phyloP scores from a whole-genome alignment of 345 rosid species.

The Cochlearia excelsa region DNA sequence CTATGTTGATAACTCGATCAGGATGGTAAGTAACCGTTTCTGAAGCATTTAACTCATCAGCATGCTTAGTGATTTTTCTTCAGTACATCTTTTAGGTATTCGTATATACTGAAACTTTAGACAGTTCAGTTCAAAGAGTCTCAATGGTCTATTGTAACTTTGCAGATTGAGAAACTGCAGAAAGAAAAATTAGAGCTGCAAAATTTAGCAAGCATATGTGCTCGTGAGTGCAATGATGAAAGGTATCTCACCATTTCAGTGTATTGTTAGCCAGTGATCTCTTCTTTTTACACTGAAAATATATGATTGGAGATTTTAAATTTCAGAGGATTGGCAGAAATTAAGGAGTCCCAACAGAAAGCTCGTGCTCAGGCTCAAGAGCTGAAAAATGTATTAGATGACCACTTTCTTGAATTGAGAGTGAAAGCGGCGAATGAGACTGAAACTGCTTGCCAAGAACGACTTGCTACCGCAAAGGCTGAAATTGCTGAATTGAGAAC shows the following conservation, averaged over 20 bases:
- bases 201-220: slow-evolving; percentile 66
- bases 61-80: slow-evolving; percentile 11
- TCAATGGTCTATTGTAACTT: slow-evolving; percentile 22
- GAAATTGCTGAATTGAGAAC: slow-evolving; percentile 77
- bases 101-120: slow-evolving; percentile 10
- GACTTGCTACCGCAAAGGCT: slow-evolving; percentile 81
- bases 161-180: slow-evolving; percentile 77
- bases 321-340: slow-evolving; percentile 65
- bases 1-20: slow-evolving; percentile 6
- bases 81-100: slow-evolving; percentile 4
- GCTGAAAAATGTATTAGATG: slow-evolving; percentile 67
- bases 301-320: slow-evolving; percentile 20
- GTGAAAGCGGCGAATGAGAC: slow-evolving; percentile 95
- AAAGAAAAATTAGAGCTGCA: slow-evolving; percentile 71
- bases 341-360: slow-evolving; percentile 73
- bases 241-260: slow-evolving; percentile 49
- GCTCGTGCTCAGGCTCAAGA: slow-evolving; percentile 75
- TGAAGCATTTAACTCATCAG: background rate
- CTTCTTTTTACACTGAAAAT: slow-evolving; percentile 12
- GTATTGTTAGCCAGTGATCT: slow-evolving; percentile 13
- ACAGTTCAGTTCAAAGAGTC: slow-evolving; percentile 11
- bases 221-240: slow-evolving; percentile 62
- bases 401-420: slow-evolving; percentile 88
- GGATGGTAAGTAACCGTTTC: no score
- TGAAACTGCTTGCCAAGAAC: slow-evolving; percentile 82